Conservation (phyloP, 352 stramenopile genomes). For the Phytophthora colocasiae region DNA sequence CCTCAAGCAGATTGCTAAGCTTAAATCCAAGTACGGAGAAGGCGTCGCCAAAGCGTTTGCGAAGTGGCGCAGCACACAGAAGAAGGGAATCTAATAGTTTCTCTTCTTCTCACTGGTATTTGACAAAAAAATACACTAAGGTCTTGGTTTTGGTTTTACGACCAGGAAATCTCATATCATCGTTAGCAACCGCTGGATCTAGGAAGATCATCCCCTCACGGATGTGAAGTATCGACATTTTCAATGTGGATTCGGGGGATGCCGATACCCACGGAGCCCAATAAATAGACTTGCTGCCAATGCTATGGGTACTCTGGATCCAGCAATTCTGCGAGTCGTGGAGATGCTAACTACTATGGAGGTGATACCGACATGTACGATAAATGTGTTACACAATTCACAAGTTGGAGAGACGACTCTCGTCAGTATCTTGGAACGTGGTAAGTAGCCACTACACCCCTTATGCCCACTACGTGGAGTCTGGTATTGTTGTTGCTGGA, state of each 20-base stretch:
- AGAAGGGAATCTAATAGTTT: too few relatives aligned
- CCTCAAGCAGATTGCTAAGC: not conserved
- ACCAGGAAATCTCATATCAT: too few relatives aligned
- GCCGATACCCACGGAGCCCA: conserved; percentile 54
- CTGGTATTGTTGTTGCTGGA: too few relatives aligned
- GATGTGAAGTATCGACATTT: conserved; percentile 62
- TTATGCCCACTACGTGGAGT: conserved; percentile 51
- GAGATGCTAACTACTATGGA: conserved; percentile 44
- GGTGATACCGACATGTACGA: conserved; percentile 55
- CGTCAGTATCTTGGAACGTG: conserved; percentile 67
- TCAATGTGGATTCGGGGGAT: conserved; percentile 65
- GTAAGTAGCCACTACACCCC: conserved; percentile 70
- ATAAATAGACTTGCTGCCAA: conserved; percentile 55
- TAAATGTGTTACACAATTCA: conserved; percentile 45
- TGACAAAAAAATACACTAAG: too few relatives aligned
- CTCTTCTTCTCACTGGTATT: too few relatives aligned
- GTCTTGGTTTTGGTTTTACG: too few relatives aligned
- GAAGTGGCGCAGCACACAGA: too few relatives aligned
- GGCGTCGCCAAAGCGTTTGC: too few relatives aligned
- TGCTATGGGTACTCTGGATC: conserved; percentile 63
- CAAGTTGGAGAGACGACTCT: conserved; percentile 57
- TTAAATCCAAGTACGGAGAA: not conserved
- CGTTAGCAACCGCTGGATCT: conserved; percentile 43
- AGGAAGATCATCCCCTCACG: conserved; percentile 58
- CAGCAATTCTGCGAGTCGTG: conserved; percentile 48